Base-by-base conservation (phyloP, 164 flowering plant species). In the Piper betle region DNA sequence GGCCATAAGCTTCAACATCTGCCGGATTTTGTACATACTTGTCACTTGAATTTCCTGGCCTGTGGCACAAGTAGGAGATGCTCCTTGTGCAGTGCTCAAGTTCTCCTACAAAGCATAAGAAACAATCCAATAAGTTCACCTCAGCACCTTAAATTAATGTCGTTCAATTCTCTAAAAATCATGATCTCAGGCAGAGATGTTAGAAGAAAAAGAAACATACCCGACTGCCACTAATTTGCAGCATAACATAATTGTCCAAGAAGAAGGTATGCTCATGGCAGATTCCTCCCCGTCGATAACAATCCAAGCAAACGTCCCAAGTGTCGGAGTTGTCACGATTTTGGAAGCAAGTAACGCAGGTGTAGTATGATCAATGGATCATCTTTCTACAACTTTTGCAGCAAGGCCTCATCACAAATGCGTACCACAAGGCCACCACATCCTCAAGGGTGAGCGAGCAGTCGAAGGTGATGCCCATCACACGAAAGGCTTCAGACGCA, bases 351-450 rank as follows among this genome's bases (percentile, higher is more conserved):
- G 19, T 0, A 15, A 52, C 55, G 18, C 64, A 61, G n/a, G 5
- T n/a, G 25, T 61, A 61, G 43, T 38, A 61, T 37, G 41, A 50
- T 17, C 64, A 43, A 4, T 7, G 48, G 64, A 61, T 61, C 56
- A 52, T 61, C 18, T 4, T 2, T 25, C 6, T 61, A 10, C 64
- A 61, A 2, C 43, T 5, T n/a, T 61, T 10, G 8, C 64, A 61
- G 40, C 42, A 6, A 4, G 64, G 64, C 55, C 55, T 15, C 56
- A 52, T 50, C 42, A 61, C 64, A 18, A 50, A 16, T 20, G 19
- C 41, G 53, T 61, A 61, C 55, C 56, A 50, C 20, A 61, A 2
- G 43, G 64, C 64, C 41, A 61, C 55, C 33, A 61, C 56, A 6
- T 61, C 55, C 33, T 61, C 56, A 37, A 61, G 1, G 19, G 12